Percentiles rank a stretch among this genome's conserved stretches.
Conservation (phyloP, 768 basidiomycete genomes). For the Leccinum boreale region DNA sequence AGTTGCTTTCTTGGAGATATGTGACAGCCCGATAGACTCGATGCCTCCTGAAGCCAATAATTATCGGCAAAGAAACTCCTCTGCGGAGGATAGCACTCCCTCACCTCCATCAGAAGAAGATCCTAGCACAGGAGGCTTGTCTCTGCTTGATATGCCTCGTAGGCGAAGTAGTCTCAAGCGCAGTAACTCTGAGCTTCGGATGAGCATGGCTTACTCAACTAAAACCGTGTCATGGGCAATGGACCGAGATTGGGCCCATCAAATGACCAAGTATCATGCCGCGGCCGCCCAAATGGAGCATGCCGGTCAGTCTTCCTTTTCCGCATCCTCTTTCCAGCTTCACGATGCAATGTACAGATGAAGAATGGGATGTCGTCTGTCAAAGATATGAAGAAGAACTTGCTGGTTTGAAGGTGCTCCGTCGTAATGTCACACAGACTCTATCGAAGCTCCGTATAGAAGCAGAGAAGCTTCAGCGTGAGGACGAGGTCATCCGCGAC, state of each 20-base stretch:
- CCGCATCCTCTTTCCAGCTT: not conserved
- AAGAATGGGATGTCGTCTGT: constrained; percentile 59
- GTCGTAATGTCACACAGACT: constrained; percentile 47
- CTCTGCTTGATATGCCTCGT: constrained; percentile 38
- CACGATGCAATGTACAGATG: constrained; percentile 35
- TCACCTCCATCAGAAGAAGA: constrained; percentile 35
- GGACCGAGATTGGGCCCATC: constrained; percentile 55
- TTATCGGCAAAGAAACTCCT: constrained; percentile 12
- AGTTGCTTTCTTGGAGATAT: constrained; percentile 28
- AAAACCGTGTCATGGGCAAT: constrained; percentile 80
- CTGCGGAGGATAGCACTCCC: constrained; percentile 20
- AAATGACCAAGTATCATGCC: constrained; percentile 48
- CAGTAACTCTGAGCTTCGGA: constrained; percentile 41
- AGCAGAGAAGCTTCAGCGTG: constrained; percentile 39
- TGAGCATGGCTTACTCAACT: constrained; percentile 47
- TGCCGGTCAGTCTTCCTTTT: constrained; percentile 30
- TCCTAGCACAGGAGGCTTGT: constrained; percentile 25
- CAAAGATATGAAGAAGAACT: constrained; percentile 61
- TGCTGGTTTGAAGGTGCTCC: constrained; percentile 52
- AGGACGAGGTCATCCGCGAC: constrained; percentile 38
- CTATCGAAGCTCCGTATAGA: constrained; percentile 38
- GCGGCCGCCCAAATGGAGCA: constrained; percentile 40
- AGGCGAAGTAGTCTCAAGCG: constrained; percentile 67
- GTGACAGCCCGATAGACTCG: constrained; percentile 31
- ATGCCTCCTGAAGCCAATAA: constrained; percentile 11